Evolutionary conservation across 495 filamentous ascomycete genomes (phyloP), one percentile per base, ranked within the genome.

Genomic region (Tuber brumale): DNA sequence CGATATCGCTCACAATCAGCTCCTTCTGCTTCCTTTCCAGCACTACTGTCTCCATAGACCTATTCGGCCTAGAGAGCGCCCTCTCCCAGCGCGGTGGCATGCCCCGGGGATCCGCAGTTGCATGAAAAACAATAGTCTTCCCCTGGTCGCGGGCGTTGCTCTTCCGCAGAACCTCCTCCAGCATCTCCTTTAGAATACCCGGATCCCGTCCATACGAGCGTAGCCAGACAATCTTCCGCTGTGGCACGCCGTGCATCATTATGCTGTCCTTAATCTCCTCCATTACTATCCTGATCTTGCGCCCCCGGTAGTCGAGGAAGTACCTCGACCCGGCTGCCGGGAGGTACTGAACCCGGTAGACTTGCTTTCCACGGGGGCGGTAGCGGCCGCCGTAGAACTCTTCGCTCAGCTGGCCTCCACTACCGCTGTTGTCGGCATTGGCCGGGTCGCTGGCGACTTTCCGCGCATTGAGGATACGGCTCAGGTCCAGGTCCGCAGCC

Each of bases 31-130:
- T 83, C 39, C 87, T 86, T 76, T 96, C 94, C 23, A 97, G 85
- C 3, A 95, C 90, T 0, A 97, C 94, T 0, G 94, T 97, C 4
- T 88, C 87, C 85, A 97, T 90, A 3, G 94, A 90, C 23, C 94
- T 86, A 1, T 91, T 90, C 0, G 92, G 89, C 23, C 93, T 76
- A 2, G 72, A 72, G 21, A 48, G 75, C 31, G 48, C 70, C 57
- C 75, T 71, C 3, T 74, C 70, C 79, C 79, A 81, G 39, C 76
- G 73, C 35, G 73, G 61, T n/a, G 71, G 74, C 14, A 66, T 66
- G 61, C 79, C 75, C 12, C 75, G 72, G 18, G 35, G 72, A 4
- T n/a, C 43, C 43, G 69, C 19, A 1, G 42, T 1, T 23, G 80
- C 77, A 70, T 79, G 75, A 31, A 76, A 82, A 10, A 82, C 80